Evolutionary conservation across 108 stramenopile genomes (phyloP).

Genomic region (Seminavis robusta): DNA sequence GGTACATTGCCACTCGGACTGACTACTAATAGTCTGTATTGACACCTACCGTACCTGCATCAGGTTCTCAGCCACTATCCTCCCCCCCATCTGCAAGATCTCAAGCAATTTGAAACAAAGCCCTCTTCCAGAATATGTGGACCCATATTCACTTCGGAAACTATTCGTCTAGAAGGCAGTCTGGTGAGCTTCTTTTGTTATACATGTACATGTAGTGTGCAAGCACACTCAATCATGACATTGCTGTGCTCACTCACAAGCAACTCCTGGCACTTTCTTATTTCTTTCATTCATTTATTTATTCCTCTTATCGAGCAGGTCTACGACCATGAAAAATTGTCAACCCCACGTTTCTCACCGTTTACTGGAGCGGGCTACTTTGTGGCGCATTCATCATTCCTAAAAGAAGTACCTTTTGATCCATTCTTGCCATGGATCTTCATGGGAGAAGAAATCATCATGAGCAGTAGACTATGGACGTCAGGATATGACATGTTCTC

Average conservation of each 20-base stretch:
- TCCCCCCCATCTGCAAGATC: no score
- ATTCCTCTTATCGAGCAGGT: background rate
- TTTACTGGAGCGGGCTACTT: constrained; percentile 96
- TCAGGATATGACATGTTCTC: constrained; percentile 92
- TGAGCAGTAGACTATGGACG: constrained; percentile 83
- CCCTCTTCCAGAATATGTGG: no score
- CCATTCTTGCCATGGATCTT: constrained; percentile 94
- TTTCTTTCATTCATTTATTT: background rate
- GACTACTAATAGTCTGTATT: no score
- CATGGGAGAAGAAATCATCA: constrained; percentile 95
- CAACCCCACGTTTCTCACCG: constrained; percentile 12
- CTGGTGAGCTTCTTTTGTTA: no score
- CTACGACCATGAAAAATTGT: constrained; percentile 21
- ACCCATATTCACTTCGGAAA: no score
- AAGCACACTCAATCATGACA: background rate
- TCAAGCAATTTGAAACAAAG: no score
- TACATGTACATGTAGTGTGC: no score
- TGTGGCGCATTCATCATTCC: constrained; percentile 76
- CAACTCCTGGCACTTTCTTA: background rate
- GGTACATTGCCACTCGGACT: no score
- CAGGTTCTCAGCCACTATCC: constrained; percentile 79
- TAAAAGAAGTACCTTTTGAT: constrained; percentile 89
- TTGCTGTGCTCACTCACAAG: background rate
- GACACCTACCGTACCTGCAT: constrained; percentile 75
- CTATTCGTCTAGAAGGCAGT: no score